A percentile compares a stretch with the other conserved stretches of the same genome.
These are phyloP conservation scores for Polytrichum formosum DNA, from an alignment of 225 moss, liverwort and hornwort genomes.

Conservation along the genomic window DNA sequence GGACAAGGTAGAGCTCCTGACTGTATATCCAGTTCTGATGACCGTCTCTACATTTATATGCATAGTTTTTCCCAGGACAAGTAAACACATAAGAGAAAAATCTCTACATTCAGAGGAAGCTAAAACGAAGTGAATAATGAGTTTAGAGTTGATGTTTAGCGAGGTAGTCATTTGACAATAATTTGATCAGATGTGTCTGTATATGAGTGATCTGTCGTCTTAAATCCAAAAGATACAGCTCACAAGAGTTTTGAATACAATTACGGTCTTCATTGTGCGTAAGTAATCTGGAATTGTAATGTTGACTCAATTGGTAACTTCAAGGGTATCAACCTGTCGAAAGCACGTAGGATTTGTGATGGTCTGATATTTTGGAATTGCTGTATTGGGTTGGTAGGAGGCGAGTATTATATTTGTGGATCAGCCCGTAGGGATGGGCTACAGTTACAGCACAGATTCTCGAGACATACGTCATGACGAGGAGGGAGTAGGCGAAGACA, in stretches of 20 bases:
- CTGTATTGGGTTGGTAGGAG: conserved; percentile 26
- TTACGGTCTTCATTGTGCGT: neutral
- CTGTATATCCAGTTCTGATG: conserved; percentile 2
- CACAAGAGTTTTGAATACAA: neutral
- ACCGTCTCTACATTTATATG: neutral
- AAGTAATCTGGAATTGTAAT: neutral
- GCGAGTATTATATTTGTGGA: conserved; percentile 83
- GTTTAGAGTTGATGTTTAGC: too few relatives aligned
- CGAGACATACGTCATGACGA: conserved; percentile 73
- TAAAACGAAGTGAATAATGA: too few relatives aligned
- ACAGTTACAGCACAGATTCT: conserved; percentile 69
- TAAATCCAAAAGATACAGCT: too few relatives aligned
- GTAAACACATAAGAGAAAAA: too few relatives aligned
- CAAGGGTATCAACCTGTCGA: neutral
- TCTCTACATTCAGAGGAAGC: too few relatives aligned
- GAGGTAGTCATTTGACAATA: too few relatives aligned
- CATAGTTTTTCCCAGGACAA: too few relatives aligned
- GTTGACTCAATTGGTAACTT: neutral
- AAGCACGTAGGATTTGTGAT: neutral
- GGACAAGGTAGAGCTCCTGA: conserved; percentile 57
- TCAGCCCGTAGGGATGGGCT: conserved; percentile 79
- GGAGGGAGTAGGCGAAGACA: conserved; percentile 73
- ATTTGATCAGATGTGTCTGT: too few relatives aligned
- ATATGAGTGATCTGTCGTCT: too few relatives aligned
- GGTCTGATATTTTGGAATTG: neutral